These are phyloP conservation scores for Exophiala xenobiotica DNA, from an alignment of 2,329 filamentous ascomycete species.

Conservation along the genomic window DNA sequence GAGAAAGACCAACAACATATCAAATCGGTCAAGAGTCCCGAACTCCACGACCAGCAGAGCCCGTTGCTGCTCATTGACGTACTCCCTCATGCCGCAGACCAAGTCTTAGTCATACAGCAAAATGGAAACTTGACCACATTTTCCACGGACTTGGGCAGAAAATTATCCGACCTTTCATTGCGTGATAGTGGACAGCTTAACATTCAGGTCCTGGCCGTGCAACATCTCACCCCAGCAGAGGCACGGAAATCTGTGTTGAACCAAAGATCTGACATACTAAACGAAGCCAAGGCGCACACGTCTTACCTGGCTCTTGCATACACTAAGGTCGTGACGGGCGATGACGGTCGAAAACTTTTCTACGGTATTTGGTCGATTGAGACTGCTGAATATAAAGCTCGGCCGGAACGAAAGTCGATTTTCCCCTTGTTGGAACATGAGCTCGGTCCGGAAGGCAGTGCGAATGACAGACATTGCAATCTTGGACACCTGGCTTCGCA, in stretches of 20 bases:
- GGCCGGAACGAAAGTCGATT: constrained; percentile 37
- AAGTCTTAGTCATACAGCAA: constrained; percentile 43
- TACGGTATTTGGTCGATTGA: constrained; percentile 36
- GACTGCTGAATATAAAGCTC: constrained; percentile 26
- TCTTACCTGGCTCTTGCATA: constrained; percentile 20
- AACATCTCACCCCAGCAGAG: constrained; percentile 24
- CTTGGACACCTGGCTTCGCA: constrained; percentile 16
- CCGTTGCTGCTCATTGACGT: constrained; percentile 38
- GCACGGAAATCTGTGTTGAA: constrained; percentile 32
- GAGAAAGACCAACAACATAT: constrained; percentile 42
- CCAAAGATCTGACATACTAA: constrained; percentile 29
- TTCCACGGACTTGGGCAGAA: constrained; percentile 35
- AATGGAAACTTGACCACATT: constrained; percentile 45
- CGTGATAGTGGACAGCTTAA: constrained; percentile 1
- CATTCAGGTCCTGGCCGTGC: constrained; percentile 24
- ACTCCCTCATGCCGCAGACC: background rate
- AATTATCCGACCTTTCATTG: constrained; percentile 10
- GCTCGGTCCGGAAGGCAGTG: constrained; percentile 13
- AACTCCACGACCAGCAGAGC: constrained; percentile 40
- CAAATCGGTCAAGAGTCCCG: constrained; percentile 31
- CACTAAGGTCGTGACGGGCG: background rate
- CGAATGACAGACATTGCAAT: constrained; percentile 7
- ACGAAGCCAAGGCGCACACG: constrained; percentile 1
- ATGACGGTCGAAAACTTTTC: constrained; percentile 35
- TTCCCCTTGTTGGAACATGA: constrained; percentile 42